phyloP scores from a whole-genome alignment of 164 flowering plant species.

The Litsea cubeba region DNA sequence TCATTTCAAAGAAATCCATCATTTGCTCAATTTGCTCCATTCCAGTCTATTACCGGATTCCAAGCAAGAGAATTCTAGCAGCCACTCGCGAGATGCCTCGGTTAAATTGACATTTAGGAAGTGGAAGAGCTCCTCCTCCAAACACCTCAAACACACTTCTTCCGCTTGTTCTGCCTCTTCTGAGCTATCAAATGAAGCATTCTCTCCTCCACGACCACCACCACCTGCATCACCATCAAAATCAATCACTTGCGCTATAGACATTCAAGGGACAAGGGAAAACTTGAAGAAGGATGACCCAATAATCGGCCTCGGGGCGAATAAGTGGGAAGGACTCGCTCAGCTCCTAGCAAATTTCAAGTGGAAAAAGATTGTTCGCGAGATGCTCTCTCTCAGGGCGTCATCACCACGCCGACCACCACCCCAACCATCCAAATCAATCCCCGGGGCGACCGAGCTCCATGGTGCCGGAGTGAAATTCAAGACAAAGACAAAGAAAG shows the following conservation, averaged over 20 bases:
- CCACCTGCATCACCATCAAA: background rate
- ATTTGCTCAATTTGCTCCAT: conserved; percentile 8
- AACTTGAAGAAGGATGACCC: too few relatives aligned
- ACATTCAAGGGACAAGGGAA: too few relatives aligned
- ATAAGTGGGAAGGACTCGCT: too few relatives aligned
- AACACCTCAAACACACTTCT: background rate
- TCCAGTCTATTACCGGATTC: background rate
- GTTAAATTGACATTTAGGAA: background rate
- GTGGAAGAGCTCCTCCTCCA: background rate
- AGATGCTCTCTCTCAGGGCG: too few relatives aligned
- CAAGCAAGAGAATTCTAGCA: background rate
- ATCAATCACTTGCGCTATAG: background rate
- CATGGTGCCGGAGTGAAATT: background rate
- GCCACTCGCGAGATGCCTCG: background rate
- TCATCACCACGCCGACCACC: too few relatives aligned
- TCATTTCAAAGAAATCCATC: background rate
- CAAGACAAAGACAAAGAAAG: background rate
- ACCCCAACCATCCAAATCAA: background rate
- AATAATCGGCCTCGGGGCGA: background rate
- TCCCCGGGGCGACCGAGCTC: conserved; percentile 2
- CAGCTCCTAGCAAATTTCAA: too few relatives aligned
- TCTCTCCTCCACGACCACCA: background rate
- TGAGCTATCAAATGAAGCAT: background rate
- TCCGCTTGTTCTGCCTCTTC: too few relatives aligned
- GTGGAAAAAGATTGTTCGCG: too few relatives aligned